These are phyloP conservation scores for Claviceps fusiformis DNA, from an alignment of 2,329 filamentous ascomycete species.

Conservation along the genomic window DNA sequence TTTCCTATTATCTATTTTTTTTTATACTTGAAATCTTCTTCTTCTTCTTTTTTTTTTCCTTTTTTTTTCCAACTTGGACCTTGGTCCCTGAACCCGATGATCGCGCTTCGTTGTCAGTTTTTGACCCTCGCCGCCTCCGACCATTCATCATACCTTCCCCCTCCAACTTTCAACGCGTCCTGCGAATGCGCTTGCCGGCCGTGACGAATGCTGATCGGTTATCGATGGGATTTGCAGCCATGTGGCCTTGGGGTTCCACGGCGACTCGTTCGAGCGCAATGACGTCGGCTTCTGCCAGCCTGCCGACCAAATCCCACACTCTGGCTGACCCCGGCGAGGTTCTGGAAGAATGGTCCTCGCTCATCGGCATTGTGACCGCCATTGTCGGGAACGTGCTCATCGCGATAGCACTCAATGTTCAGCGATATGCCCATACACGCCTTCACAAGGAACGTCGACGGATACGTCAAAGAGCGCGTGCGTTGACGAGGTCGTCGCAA, in stretches of 20 bases:
- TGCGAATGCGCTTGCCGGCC: constrained; percentile 3
- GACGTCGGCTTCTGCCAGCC: neutral
- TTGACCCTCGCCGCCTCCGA: neutral
- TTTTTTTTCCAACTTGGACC: neutral
- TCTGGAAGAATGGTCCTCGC: constrained; percentile 67
- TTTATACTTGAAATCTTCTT: too few species aligned
- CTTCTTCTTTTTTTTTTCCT: neutral
- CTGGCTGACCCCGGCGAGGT: constrained; percentile 29
- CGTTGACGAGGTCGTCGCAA: constrained; percentile 35
- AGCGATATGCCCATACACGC: constrained; percentile 85
- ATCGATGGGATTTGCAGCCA: neutral
- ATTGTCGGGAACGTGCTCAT: constrained; percentile 90
- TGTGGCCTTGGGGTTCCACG: neutral
- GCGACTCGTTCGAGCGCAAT: neutral
- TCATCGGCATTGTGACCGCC: constrained; percentile 89
- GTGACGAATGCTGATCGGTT: neutral
- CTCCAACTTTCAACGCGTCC: neutral
- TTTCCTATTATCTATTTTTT: neutral
- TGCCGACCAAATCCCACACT: constrained; percentile 7
- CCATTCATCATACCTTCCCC: neutral
- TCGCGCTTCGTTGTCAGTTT: neutral
- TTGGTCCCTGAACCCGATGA: neutral
- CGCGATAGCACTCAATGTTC: constrained; percentile 88
- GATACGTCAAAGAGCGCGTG: constrained; percentile 39
- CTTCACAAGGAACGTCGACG: constrained; percentile 58